Base-by-base conservation (phyloP, 1,139 yeast species). In the Pichia sp. region DNA sequence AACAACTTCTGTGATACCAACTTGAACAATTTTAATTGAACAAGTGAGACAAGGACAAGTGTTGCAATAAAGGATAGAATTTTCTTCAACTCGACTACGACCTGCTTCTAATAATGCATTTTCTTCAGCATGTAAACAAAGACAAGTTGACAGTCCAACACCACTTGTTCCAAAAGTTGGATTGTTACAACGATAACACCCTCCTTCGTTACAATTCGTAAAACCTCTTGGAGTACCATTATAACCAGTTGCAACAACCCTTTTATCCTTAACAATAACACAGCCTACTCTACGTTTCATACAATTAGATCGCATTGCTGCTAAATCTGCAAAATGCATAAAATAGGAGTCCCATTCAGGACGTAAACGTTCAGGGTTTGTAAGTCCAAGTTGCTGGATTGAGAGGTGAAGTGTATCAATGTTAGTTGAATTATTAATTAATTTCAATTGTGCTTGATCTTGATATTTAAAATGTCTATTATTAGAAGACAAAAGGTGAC, bases 11-110 rank as follows among this genome's bases (percentile, higher is more conserved):
- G 70, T 72, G 41, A 92, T 82, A 1, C 98, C 98, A 54, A 86
- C 75, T 64, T 92, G 99, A 9, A 89, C 96, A 44, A 92, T 90
- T 65, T 92, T 92, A 40, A 92, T 87, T 6, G 96, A 81, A 63
- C 99, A 92, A 0, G 98, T 94, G 50, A 92, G 69, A 61, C 99
- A 94, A 0, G 99, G 99, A 59, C 97, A 92, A 0, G 98, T 92
- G 62, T 92, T 92, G 65, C 98, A 94, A 64, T 92, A 92, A 46
- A 92, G 66, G 0, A 78, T 81, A 3, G 82, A 74, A 33, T 65
- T 65, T 4, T 61, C 57, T n/a, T 86, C 83, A 22, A 89, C 77
- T 48, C 98, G 70, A 53, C 86, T 96, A 51, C 97, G 73, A 1
- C 98, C 98, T 11, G 97, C 87, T 62, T 92, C 98, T 43, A 94